Conservation (phyloP, 2,329 filamentous ascomycete species). For the Dactylella cylindrospora region DNA sequence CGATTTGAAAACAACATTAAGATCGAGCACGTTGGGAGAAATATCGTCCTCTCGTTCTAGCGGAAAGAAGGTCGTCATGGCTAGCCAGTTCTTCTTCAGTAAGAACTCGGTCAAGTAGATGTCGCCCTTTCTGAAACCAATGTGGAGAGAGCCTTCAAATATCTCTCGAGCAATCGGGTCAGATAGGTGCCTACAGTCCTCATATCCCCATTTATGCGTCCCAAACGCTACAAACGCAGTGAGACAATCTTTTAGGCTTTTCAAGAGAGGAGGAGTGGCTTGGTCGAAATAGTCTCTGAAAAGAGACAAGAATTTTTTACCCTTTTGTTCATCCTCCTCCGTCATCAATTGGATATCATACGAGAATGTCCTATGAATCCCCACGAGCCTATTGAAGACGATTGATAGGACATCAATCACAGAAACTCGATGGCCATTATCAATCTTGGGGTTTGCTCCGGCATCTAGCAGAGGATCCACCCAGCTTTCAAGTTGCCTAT, state of each 20-base stretch:
- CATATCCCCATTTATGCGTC: conserved; percentile 7
- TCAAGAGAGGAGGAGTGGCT: conserved; percentile 18
- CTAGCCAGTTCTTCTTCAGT: conserved; percentile 47
- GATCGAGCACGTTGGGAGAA: conserved; percentile 57
- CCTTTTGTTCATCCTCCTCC: background rate
- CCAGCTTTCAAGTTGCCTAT: conserved; percentile 23
- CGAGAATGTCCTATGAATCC: conserved; percentile 3
- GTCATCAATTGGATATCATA: background rate
- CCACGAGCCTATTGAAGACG: conserved; percentile 29
- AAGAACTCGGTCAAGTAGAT: conserved; percentile 34
- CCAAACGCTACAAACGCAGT: conserved; percentile 28
- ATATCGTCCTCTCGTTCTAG: conserved; percentile 45
- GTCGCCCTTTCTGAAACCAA: conserved; percentile 33
- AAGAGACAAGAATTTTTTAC: conserved; percentile 1
- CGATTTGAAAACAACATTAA: conserved; percentile 10
- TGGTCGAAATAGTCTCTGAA: conserved; percentile 41
- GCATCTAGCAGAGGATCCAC: conserved; percentile 20
- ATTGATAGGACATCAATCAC: conserved; percentile 29
- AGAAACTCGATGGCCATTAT: conserved; percentile 20
- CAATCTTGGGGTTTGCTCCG: conserved; percentile 10
- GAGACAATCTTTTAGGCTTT: conserved; percentile 37
- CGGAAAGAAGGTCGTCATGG: conserved; percentile 50
- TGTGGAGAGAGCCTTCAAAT: background rate
- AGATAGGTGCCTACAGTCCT: conserved; percentile 11
- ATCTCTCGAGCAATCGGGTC: conserved; percentile 17